Evolutionary conservation across 176 grass and related monocot species (phyloP).

Genomic region (Themeda triandra): DNA sequence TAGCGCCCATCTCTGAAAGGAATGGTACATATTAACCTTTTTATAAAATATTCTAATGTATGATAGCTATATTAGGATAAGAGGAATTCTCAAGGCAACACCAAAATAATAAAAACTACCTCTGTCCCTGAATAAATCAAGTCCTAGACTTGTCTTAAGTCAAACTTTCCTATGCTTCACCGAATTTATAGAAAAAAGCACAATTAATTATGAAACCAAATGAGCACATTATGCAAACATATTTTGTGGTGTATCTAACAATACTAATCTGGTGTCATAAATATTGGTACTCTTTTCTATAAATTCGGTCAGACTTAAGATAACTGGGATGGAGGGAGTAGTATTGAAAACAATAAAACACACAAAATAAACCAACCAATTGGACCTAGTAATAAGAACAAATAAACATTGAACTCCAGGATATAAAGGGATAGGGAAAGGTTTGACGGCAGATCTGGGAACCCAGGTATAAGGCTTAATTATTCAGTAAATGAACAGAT

Average conservation of each 20-base stretch:
- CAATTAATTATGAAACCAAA: background rate
- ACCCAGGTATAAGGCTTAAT: background rate
- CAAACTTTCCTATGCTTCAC: background rate
- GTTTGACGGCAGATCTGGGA: background rate
- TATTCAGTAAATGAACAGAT: background rate
- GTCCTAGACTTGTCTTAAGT: background rate
- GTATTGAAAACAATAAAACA: background rate
- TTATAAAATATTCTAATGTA: background rate
- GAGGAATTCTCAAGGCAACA: background rate
- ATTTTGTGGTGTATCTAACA: background rate
- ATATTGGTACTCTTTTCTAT: background rate
- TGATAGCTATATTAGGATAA: background rate
- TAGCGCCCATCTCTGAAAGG: conserved; percentile 74
- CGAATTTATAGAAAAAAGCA: background rate
- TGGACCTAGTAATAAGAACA: background rate
- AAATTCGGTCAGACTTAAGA: background rate
- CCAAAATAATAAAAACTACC: background rate
- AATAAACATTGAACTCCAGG: background rate
- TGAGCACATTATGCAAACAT: background rate
- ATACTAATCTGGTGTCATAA: background rate
- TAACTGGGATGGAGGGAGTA: background rate
- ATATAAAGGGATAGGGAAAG: background rate
- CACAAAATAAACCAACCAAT: background rate
- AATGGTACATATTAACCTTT: conserved; percentile 10
- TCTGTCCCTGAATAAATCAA: background rate